phyloP scores from a whole-genome alignment of 257 asterid genomes.

The Anisodus acutangulus region DNA sequence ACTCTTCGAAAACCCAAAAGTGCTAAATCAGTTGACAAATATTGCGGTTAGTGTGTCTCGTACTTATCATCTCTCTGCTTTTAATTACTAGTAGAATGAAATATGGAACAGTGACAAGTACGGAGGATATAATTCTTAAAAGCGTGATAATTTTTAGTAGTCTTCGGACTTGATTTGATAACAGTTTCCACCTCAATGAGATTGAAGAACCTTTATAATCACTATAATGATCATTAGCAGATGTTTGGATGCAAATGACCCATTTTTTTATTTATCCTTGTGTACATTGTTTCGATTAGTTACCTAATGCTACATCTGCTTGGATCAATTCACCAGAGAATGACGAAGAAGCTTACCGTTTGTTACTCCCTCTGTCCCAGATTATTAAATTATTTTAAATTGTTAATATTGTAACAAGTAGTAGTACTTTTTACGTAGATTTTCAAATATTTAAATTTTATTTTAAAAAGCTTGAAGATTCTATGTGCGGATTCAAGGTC shows the following conservation, averaged over 20 bases:
- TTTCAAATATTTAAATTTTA: too few species aligned
- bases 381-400: too few species aligned
- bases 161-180: background rate
- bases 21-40: conserved; percentile 46
- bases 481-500: too few species aligned
- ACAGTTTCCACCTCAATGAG: background rate
- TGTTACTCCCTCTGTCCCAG: background rate
- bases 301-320: background rate
- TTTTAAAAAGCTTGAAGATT: too few species aligned
- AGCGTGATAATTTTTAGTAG: too few species aligned
- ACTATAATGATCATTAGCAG: background rate
- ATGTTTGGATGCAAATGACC: background rate
- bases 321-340: background rate
- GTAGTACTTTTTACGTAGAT: too few species aligned
- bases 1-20: conserved; percentile 56
- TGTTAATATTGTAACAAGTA: too few species aligned
- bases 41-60: conserved; percentile 54
- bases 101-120: background rate
- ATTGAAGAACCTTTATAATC: background rate
- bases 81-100: background rate
- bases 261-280: background rate
- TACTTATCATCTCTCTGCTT: background rate
- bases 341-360: background rate
- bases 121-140: background rate
- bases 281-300: background rate